Conservation (phyloP, 306 rosid genomes). For the Cyamopsis tetragonoloba region DNA sequence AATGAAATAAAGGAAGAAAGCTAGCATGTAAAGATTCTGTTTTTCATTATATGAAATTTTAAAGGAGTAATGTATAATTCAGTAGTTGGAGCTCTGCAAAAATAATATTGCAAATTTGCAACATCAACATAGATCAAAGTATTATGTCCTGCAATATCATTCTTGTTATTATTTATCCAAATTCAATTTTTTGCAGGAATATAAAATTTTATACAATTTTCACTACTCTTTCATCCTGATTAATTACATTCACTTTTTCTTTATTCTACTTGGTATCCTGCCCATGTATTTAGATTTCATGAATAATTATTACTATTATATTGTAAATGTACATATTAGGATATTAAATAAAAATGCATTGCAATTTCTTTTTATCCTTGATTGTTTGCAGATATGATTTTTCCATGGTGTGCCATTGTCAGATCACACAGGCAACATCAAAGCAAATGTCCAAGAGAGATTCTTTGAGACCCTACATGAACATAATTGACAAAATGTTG, state of each 20-base stretch:
- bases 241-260: not conserved
- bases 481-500: conserved; percentile 75
- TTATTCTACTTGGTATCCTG: not conserved
- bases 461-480: conserved; percentile 89
- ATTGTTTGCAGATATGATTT: conserved; percentile 45
- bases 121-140: not conserved
- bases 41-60: no score
- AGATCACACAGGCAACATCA: conserved; percentile 98
- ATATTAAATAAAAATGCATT: conserved; percentile 8
- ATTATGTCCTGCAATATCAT: not conserved
- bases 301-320: not conserved
- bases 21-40: not conserved
- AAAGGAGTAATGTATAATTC: no score
- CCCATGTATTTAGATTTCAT: not conserved
- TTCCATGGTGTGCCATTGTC: conserved; percentile 46
- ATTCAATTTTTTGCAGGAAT: not conserved
- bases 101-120: no score
- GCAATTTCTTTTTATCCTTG: conserved; percentile 27
- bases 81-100: no score
- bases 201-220: not conserved
- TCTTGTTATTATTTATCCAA: not conserved
- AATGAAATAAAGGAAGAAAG: not conserved
- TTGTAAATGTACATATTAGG: conserved; percentile 8
- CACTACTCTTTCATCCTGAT: not conserved
- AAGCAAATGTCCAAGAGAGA: conserved; percentile 98